Conservation (phyloP, 2,329 filamentous ascomycete genomes). For the Fusarium sp. region DNA sequence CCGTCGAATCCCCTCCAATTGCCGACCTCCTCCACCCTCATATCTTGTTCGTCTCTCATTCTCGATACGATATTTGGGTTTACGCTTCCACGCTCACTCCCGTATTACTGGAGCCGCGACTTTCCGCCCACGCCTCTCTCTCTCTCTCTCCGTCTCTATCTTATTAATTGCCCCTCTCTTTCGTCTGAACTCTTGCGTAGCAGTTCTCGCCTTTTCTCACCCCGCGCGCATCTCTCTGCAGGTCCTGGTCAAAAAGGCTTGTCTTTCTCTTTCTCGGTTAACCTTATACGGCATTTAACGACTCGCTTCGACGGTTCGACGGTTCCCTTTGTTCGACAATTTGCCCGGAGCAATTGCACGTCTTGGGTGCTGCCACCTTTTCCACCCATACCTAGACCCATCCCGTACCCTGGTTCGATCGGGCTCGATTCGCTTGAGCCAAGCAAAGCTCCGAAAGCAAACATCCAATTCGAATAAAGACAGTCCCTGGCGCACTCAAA, state of each 20-base stretch:
- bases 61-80: conserved; percentile 38
- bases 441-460: conserved; percentile 37
- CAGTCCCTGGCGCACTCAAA: conserved; percentile 25
- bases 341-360: conserved; percentile 42
- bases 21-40: conserved; percentile 29
- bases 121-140: conserved; percentile 24
- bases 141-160: conserved; percentile 12
- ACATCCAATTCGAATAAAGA: conserved; percentile 33
- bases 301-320: conserved; percentile 9
- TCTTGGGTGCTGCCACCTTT: conserved; percentile 26
- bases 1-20: conserved; percentile 44
- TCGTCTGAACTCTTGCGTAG: conserved; percentile 10
- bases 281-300: conserved; percentile 16
- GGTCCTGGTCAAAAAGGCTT: conserved; percentile 1
- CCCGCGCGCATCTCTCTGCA: conserved; percentile 18
- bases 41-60: conserved; percentile 22
- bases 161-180: conserved; percentile 37
- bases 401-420: conserved; percentile 25
- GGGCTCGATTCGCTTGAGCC: conserved; percentile 29
- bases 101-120: conserved; percentile 23
- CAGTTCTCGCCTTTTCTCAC: conserved; percentile 9
- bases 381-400: conserved; percentile 5
- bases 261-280: conserved; percentile 7
- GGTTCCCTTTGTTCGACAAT: conserved; percentile 19
- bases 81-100: conserved; percentile 5